phyloP scores from a whole-genome alignment of 2,329 filamentous ascomycete species.

The Fusarium agapanthi region DNA sequence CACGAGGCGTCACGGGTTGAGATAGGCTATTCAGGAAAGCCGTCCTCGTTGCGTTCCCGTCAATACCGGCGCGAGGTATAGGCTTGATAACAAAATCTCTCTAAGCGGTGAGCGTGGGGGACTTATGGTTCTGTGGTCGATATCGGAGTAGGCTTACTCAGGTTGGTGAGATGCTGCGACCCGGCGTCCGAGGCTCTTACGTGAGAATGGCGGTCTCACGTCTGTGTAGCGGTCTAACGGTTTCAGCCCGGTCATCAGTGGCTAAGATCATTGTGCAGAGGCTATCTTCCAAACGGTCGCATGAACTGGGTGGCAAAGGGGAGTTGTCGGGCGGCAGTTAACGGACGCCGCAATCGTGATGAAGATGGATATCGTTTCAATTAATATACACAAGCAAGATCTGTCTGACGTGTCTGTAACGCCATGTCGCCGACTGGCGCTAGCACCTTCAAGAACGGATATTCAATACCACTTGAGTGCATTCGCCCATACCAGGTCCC shows the following conservation, averaged over 20 bases:
- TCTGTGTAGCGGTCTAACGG: no score
- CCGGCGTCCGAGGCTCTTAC: background rate
- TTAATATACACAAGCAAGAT: background rate
- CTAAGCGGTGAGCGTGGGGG: background rate
- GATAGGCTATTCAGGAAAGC: background rate
- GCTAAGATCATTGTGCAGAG: no score
- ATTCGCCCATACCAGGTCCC: background rate
- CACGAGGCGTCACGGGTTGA: background rate
- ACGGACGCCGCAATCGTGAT: background rate
- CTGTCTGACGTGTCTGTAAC: fast-evolving
- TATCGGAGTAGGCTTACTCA: background rate
- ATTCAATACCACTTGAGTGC: background rate
- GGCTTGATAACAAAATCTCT: background rate
- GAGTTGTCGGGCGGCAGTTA: background rate
- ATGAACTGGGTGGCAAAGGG: fast-evolving
- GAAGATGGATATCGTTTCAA: background rate
- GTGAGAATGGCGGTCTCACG: background rate
- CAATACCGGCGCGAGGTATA: background rate
- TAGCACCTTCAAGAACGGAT: background rate
- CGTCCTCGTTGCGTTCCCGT: background rate
- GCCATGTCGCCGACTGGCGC: fast-evolving
- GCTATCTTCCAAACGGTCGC: background rate
- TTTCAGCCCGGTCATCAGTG: background rate
- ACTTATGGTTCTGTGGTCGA: background rate
- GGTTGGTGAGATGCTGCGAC: background rate